Conservation (phyloP, 2,329 filamentous ascomycete genomes). For the Teratosphaeria viscida region DNA sequence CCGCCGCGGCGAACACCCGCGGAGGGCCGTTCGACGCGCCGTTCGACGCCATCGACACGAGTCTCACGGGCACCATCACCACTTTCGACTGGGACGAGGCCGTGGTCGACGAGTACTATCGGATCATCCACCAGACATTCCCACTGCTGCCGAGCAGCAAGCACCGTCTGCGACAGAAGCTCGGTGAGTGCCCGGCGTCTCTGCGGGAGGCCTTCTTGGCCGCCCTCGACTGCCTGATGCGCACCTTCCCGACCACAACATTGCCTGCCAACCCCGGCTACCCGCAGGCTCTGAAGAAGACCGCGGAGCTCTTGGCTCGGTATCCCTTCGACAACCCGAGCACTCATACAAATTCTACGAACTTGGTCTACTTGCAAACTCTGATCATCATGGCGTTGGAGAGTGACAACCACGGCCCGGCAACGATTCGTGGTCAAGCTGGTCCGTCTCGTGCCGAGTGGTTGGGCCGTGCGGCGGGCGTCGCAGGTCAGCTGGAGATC, state of each 20-base stretch:
- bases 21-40: conserved; percentile 19
- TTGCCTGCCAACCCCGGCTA: conserved; percentile 26
- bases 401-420: conserved; percentile 47
- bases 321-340: conserved; percentile 36
- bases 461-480: conserved; percentile 54
- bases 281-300: conserved; percentile 29
- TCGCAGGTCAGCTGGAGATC: conserved; percentile 56
- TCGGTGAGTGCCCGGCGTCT: conserved; percentile 45
- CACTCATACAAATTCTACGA: conserved; percentile 31
- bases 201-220: conserved; percentile 56
- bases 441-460: conserved; percentile 43
- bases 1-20: conserved; percentile 16
- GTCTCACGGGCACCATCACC: conserved; percentile 10
- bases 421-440: conserved; percentile 35
- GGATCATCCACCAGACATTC: conserved; percentile 54
- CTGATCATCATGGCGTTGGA: conserved; percentile 57
- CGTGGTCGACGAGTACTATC: conserved; percentile 46
- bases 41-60: conserved; percentile 17
- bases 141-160: conserved; percentile 54
- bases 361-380: conserved; percentile 53
- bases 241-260: conserved; percentile 39
- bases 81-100: conserved; percentile 38
- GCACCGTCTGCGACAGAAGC: conserved; percentile 43
- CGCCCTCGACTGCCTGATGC: conserved; percentile 50
- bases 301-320: conserved; percentile 33